Evolutionary conservation across 768 basidiomycete genomes (phyloP).

Genomic region (Fomitopsis serialis): DNA sequence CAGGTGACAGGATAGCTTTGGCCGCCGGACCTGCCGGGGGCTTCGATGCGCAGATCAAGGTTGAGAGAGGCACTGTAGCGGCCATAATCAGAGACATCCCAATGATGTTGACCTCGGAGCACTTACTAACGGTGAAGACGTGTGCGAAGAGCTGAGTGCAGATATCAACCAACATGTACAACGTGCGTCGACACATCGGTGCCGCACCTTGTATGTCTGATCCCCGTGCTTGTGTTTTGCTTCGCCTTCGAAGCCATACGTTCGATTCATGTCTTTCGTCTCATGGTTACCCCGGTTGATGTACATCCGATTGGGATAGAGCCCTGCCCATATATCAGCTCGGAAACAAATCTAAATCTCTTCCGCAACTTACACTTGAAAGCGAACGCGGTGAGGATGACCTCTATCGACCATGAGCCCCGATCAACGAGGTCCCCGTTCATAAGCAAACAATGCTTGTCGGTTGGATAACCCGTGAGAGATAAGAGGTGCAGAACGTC

Average conservation of each 20-base stretch:
- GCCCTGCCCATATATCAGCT: constrained; percentile 51
- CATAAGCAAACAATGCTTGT: constrained; percentile 84
- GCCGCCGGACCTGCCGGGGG: constrained; percentile 34
- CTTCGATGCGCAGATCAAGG: constrained; percentile 73
- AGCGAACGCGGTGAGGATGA: constrained; percentile 88
- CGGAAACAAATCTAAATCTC: constrained; percentile 4
- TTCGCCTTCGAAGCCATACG: constrained; percentile 94
- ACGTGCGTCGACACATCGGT: neutral
- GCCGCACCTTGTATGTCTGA: constrained; percentile 79
- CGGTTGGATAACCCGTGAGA: constrained; percentile 79
- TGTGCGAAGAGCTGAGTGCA: constrained; percentile 76
- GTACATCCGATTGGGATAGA: constrained; percentile 85
- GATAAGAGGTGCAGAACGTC: constrained; percentile 86
- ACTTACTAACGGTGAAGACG: constrained; percentile 83
- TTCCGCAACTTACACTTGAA: constrained; percentile 72
- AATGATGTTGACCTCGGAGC: constrained; percentile 90
- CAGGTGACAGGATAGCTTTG: constrained; percentile 70
- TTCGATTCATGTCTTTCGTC: constrained; percentile 94
- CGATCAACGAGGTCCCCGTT: constrained; percentile 97
- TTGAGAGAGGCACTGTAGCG: constrained; percentile 80
- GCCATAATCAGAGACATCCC: neutral
- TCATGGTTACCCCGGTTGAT: constrained; percentile 98
- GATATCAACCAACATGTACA: constrained; percentile 3
- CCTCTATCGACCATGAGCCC: constrained; percentile 93
- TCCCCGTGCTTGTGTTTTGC: constrained; percentile 96